phyloP scores from a whole-genome alignment of 345 rosid species.

The Camelina sativa region DNA sequence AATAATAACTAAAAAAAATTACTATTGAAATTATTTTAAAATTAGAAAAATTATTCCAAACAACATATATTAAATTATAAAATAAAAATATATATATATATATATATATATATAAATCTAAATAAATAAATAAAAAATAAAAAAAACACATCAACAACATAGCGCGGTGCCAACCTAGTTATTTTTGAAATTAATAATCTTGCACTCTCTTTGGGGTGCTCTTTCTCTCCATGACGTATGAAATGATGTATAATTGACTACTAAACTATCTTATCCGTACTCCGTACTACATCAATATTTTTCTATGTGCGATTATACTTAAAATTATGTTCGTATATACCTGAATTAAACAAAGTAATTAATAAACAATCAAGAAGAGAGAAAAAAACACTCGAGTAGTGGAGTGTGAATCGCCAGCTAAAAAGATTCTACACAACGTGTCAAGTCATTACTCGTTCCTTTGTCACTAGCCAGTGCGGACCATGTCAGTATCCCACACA shows the following conservation, averaged over 20 bases:
- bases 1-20: too few relatives aligned
- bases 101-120: too few relatives aligned
- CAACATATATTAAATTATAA: too few relatives aligned
- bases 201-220: neutral
- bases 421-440: conserved; percentile 33
- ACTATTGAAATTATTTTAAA: too few relatives aligned
- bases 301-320: neutral
- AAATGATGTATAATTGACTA: conserved; percentile 30
- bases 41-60: too few relatives aligned
- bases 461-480: conserved; percentile 7
- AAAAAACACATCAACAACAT: too few relatives aligned
- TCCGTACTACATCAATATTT: conserved; percentile 10
- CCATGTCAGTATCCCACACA: conserved; percentile 31
- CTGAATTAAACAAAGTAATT: neutral
- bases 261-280: conserved; percentile 25
- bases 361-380: neutral
- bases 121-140: too few relatives aligned
- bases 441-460: neutral
- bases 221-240: conserved; percentile 24
- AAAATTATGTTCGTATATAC: conserved; percentile 19
- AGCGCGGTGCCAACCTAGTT: too few relatives aligned
- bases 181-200: too few relatives aligned
- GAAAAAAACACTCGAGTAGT: conserved; percentile 12
- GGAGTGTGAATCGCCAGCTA: conserved; percentile 33
- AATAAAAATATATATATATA: too few relatives aligned